Evolutionary conservation across 2,329 filamentous ascomycete species (phyloP).

Genomic region (Calonectria montana): DNA sequence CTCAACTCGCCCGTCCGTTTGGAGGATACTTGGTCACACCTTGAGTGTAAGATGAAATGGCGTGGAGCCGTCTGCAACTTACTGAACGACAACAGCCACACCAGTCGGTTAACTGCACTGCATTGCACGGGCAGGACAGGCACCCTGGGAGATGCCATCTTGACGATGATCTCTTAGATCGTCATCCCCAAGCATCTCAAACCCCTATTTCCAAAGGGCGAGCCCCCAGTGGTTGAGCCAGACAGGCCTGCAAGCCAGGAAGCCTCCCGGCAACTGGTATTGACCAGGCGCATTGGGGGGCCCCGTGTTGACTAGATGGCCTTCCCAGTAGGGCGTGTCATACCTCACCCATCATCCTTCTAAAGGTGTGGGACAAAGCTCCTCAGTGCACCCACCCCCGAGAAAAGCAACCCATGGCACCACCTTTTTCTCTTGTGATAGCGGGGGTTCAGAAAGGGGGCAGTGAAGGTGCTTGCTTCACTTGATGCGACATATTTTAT

Average conservation of each 20-base stretch:
- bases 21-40: neutral
- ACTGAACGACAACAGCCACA: constrained; percentile 1
- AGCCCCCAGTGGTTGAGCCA: constrained; percentile 10
- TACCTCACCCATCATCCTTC: constrained; percentile 24
- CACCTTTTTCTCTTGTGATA: neutral
- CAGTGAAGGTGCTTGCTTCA: constrained; percentile 30
- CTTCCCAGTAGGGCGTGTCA: constrained; percentile 16
- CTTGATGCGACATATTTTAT: constrained; percentile 19
- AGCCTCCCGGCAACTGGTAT: constrained; percentile 16
- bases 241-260: constrained; percentile 14
- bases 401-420: constrained; percentile 29
- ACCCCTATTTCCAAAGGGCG: constrained; percentile 28
- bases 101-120: constrained; percentile 8
- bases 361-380: constrained; percentile 31
- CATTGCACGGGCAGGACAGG: neutral
- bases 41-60: constrained; percentile 5
- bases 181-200: constrained; percentile 22
- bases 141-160: constrained; percentile 15
- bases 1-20: neutral
- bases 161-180: constrained; percentile 35
- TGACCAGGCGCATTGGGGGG: constrained; percentile 19
- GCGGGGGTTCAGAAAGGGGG: constrained; percentile 1
- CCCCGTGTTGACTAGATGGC: constrained; percentile 28
- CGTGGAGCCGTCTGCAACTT: constrained; percentile 9
- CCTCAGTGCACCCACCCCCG: constrained; percentile 14